phyloP scores from a whole-genome alignment of 2,329 filamentous ascomycete genomes.

The Fusarium marasasianum region DNA sequence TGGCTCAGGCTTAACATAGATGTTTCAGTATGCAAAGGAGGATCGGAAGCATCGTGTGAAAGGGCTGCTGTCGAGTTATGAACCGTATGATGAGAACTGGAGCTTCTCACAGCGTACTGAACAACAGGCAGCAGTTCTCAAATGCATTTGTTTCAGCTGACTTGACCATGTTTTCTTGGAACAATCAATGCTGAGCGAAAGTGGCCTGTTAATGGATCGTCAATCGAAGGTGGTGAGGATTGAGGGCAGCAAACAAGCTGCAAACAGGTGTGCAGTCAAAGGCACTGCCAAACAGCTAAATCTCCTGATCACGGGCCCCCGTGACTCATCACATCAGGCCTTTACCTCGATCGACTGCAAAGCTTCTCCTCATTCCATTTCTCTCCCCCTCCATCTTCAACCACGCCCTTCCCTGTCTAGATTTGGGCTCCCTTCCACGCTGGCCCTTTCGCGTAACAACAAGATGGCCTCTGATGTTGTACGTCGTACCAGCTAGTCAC shows the following conservation, averaged over 20 bases:
- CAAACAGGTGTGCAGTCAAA: not conserved
- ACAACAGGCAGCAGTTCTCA: too few relatives aligned
- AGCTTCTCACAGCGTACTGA: too few relatives aligned
- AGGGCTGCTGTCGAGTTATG: too few relatives aligned
- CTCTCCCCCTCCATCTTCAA: not conserved
- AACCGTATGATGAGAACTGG: too few relatives aligned
- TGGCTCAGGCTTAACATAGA: too few relatives aligned
- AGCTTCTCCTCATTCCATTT: not conserved
- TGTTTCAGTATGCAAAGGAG: too few relatives aligned
- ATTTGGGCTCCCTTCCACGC: not conserved
- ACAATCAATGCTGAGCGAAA: too few relatives aligned
- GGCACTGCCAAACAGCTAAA: not conserved
- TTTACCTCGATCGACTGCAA: not conserved
- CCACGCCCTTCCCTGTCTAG: accelerated
- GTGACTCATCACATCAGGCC: not conserved
- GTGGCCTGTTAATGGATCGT: too few relatives aligned
- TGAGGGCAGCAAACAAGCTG: not conserved
- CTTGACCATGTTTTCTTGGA: too few relatives aligned
- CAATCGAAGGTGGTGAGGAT: too few relatives aligned
- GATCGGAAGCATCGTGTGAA: too few relatives aligned
- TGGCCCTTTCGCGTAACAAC: not conserved
- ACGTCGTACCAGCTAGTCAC: accelerated
- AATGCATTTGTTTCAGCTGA: too few relatives aligned
- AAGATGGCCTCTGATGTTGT: not conserved
- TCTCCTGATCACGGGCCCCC: not conserved